Base-by-base conservation (phyloP, 306 rosid species). In the Vigna mungo region DNA sequence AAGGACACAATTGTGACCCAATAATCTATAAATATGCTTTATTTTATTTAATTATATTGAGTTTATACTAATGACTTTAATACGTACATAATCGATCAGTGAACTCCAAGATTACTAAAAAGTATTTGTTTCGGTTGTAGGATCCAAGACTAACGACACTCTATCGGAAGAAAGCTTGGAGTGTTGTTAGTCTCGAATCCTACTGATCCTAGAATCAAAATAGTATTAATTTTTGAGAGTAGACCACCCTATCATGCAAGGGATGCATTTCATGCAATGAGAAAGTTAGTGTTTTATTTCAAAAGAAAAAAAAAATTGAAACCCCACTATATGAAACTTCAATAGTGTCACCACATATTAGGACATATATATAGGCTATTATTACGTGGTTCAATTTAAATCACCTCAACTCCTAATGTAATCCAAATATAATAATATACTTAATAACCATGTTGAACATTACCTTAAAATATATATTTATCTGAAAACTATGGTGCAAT, bases 331-430 rank as follows among this genome's bases (percentile, higher is more conserved):
- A 80, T 77, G 56, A 67, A 74, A 54, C 70, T 70, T 70, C 56
- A 85, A 78, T n/a, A 81, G 79, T 70, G n/a, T 20, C 74, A 65
- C 43, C 60, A 61, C 51, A 72, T 48, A 39, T 65, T 41, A 41
- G 17, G 51, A 2, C 75, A 77, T 34, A 67, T 58, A 67, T 58
- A 25, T 25, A 69, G 23, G 18, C 49, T 49, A 25, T 25, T 25
- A 74, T 66, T 74, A 60, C 76, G 87, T 80, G 87, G 82, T 68
- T 80, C 46, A 7, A 83, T n/a, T 53, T 14, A 39, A 62, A 53
- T 75, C 72, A 70, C 17, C 62, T 82, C 75, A 12, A 44, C 12
- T 44, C 49, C 6, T 4, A 77, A 49, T 66, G 9, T 61, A 49
- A 48, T 68, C 48, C 70, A 74, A 55, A 61, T 51, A n/a, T 74